Conservation (phyloP, 352 stramenopile species). For the Globisporangium yorkense region DNA sequence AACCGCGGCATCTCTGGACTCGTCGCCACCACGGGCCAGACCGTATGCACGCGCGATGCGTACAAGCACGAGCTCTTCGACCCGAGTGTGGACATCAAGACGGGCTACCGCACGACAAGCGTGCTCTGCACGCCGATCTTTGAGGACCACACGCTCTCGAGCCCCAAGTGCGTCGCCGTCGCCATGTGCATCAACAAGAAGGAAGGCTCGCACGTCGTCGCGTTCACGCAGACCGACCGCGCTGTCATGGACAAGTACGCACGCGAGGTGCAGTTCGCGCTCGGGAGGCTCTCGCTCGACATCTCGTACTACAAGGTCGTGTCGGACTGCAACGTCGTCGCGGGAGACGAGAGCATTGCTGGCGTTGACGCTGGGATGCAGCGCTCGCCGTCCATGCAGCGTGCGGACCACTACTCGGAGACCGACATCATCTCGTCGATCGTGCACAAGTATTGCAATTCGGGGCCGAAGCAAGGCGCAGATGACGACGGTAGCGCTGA, state of each 20-base stretch:
- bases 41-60: constrained; percentile 52
- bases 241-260: constrained; percentile 56
- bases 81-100: constrained; percentile 60
- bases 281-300: constrained; percentile 56
- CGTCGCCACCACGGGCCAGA: constrained; percentile 51
- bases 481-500: neutral
- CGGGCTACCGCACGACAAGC: constrained; percentile 68
- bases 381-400: constrained; percentile 14
- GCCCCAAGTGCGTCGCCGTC: constrained; percentile 54
- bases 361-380: constrained; percentile 1
- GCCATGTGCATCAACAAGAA: constrained; percentile 91
- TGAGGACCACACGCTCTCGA: constrained; percentile 48
- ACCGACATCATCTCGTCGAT: constrained; percentile 59
- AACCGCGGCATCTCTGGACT: constrained; percentile 65
- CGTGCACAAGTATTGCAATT: constrained; percentile 46
- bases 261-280: constrained; percentile 60
- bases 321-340: constrained; percentile 29
- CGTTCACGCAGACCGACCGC: constrained; percentile 54
- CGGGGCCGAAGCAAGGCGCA: constrained; percentile 2
- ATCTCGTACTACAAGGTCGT: constrained; percentile 80
- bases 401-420: constrained; percentile 31
- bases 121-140: constrained; percentile 73
- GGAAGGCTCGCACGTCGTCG: constrained; percentile 57
- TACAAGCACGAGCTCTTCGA: constrained; percentile 73
- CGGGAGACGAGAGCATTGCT: neutral